Evolutionary conservation across 2,329 filamentous ascomycete genomes (phyloP).

Genomic region (Fusarium sp.): DNA sequence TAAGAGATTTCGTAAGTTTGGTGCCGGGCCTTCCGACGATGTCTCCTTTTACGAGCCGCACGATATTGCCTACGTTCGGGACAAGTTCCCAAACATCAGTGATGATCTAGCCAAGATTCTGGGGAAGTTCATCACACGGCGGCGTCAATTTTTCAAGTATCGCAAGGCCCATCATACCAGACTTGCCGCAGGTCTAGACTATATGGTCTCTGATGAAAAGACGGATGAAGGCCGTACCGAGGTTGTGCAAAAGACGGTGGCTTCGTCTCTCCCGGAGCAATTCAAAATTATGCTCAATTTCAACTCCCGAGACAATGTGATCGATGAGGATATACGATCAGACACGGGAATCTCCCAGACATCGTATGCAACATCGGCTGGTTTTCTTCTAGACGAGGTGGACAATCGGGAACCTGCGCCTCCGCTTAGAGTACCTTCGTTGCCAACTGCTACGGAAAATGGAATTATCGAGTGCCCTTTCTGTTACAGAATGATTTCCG

Average conservation of each 20-base stretch:
- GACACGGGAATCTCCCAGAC: constrained; percentile 44
- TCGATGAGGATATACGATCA: constrained; percentile 37
- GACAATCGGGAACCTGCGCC: neutral
- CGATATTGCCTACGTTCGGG: constrained; percentile 46
- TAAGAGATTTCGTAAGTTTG: constrained; percentile 42
- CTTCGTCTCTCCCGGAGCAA: constrained; percentile 37
- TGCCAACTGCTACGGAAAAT: constrained; percentile 34
- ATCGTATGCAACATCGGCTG: constrained; percentile 45
- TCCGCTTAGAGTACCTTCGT: constrained; percentile 33
- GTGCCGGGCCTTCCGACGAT: constrained; percentile 28
- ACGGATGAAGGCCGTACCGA: constrained; percentile 3
- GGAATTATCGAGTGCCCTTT: constrained; percentile 54
- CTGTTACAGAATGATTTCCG: constrained; percentile 51
- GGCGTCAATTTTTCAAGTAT: constrained; percentile 52
- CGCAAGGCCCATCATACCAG: constrained; percentile 51
- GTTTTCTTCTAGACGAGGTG: neutral
- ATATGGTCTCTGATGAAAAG: neutral
- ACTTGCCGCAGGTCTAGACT: constrained; percentile 41
- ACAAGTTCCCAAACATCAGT: constrained; percentile 45
- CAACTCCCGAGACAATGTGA: neutral
- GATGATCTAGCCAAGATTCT: constrained; percentile 39
- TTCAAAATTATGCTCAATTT: constrained; percentile 5
- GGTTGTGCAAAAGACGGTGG: constrained; percentile 24
- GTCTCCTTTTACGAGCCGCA: constrained; percentile 37
- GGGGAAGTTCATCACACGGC: constrained; percentile 48